Evolutionary conservation across 352 stramenopile species (phyloP), one percentile per base, ranked within the genome.

Genomic region (Plasmopara halstedii): DNA sequence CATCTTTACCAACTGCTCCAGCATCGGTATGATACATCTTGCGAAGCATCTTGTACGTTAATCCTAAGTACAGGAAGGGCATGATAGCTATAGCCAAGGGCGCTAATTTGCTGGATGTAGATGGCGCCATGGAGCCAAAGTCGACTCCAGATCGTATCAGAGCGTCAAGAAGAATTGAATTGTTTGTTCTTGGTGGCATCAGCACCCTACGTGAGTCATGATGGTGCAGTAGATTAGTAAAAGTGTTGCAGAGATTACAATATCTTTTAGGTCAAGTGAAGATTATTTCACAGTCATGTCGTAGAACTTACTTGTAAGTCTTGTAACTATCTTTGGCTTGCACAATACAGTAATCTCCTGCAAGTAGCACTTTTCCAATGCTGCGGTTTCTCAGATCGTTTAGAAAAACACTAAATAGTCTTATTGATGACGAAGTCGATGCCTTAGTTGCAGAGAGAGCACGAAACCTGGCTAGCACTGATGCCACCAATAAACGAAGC

Each of bases 11-110:
- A 11, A 90, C 69, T 32, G 73, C 57, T 2, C 64, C 62, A 20
- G 56, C 47, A n/a, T 67, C 62, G 1, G 58, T 62, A 11, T 70
- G 63, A 46, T 81, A 85, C 48, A 92, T 78, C 0, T 68, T 62
- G 14, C 72, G 63, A 15, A 93, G 57, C 78, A 93, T 90, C 27
- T 79, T 79, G 53, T 93, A 93, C 8, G 78, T 93, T 26, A 93
- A 63, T 6, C 70, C 79, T 35, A 93, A 56, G 56, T 93, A 93
- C 63, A 89, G 62, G 59, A 92, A 87, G 15, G 80, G 80, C 22
- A 92, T 64, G 14, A 88, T 42, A 9, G 77, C 72, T 40, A 92
- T 62, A 22, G 84, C 50, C 4, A 88, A 36, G 4, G 80, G 78
- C 17, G 79, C 36, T 29, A 88, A 43, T 25, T 46, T 53, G 15